A percentile compares a stretch with the other conserved stretches of the same genome.
Conservation (phyloP, 495 filamentous ascomycete genomes). For the Penicillium turbatum region DNA sequence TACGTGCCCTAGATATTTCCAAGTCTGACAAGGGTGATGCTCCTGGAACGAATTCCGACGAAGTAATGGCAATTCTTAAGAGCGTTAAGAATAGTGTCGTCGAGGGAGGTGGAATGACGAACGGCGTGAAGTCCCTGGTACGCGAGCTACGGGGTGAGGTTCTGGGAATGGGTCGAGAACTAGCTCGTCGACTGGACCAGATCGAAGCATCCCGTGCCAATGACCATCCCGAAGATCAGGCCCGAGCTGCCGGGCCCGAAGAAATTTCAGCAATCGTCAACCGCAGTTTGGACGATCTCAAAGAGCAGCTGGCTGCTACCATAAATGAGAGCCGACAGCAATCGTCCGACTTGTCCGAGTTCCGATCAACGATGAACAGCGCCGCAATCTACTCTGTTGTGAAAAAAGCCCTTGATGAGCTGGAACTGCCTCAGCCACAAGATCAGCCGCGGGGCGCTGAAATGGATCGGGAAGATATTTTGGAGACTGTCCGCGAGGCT, state of each 20-base stretch:
- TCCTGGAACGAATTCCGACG: constrained; percentile 37
- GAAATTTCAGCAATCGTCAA: constrained; percentile 76
- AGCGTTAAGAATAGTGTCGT: constrained; percentile 84
- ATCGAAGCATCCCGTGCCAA: constrained; percentile 44
- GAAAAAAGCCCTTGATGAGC: constrained; percentile 69
- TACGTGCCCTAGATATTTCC: constrained; percentile 23
- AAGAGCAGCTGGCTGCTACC: constrained; percentile 69
- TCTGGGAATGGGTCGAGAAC: constrained; percentile 84
- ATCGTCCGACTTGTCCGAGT: constrained; percentile 48
- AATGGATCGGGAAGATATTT: constrained; percentile 72
- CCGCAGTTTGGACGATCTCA: constrained; percentile 72
- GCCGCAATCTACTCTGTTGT: constrained; percentile 79
- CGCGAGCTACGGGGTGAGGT: constrained; percentile 89
- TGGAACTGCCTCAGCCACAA: constrained; percentile 38
- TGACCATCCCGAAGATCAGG: constrained; percentile 36
- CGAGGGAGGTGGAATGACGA: constrained; percentile 78
- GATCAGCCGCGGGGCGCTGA: constrained; percentile 31
- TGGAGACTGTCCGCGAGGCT: constrained; percentile 79
- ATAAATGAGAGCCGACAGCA: constrained; percentile 71
- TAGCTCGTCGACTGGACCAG: constrained; percentile 78
- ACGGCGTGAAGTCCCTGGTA: constrained; percentile 84
- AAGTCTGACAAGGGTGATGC: constrained; percentile 25
- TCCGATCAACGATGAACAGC: constrained; percentile 57
- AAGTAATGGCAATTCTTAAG: constrained; percentile 70
- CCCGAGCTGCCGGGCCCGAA: constrained; percentile 51